Evolutionary conservation across 208 protist genomes (phyloP).

Genomic region (Trypanosoma mega): DNA sequence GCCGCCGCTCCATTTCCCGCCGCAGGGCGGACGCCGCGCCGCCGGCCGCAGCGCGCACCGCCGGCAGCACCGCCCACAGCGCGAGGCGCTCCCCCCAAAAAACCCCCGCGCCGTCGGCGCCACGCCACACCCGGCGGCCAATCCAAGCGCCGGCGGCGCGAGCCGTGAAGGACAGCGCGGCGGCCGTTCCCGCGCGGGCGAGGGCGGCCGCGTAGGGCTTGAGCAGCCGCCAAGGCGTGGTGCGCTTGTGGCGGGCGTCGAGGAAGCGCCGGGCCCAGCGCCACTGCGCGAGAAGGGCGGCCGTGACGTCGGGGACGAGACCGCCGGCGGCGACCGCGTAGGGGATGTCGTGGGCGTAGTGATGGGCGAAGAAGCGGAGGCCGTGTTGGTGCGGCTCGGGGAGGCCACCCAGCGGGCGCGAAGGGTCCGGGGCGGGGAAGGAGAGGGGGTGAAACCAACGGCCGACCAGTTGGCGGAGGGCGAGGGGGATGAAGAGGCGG

Average conservation of each 20-base stretch:
- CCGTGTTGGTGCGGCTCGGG: conserved; percentile 34
- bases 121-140: conserved; percentile 23
- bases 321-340: conserved; percentile 40
- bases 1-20: conserved; percentile 29
- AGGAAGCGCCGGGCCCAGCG: conserved; percentile 35
- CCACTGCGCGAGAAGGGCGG: conserved; percentile 37
- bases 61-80: conserved; percentile 25
- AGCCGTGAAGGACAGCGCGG: conserved; percentile 23
- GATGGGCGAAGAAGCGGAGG: conserved; percentile 46
- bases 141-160: conserved; percentile 39
- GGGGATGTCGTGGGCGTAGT: conserved; percentile 37
- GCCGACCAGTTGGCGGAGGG: conserved; percentile 21
- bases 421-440: too few species aligned
- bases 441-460: neutral
- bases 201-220: conserved; percentile 43
- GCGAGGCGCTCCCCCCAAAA: conserved; percentile 60
- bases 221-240: conserved; percentile 57
- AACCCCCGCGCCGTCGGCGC: conserved; percentile 35
- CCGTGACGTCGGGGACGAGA: conserved; percentile 46
- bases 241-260: conserved; percentile 26
- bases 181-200: conserved; percentile 24
- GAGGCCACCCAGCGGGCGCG: conserved; percentile 16
- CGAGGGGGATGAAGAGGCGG: conserved; percentile 30
- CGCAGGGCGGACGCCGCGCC: conserved; percentile 14
- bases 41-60: conserved; percentile 19